Conservation (phyloP, 1,284 basidiomycete species). For the Marasmius fiardii region DNA sequence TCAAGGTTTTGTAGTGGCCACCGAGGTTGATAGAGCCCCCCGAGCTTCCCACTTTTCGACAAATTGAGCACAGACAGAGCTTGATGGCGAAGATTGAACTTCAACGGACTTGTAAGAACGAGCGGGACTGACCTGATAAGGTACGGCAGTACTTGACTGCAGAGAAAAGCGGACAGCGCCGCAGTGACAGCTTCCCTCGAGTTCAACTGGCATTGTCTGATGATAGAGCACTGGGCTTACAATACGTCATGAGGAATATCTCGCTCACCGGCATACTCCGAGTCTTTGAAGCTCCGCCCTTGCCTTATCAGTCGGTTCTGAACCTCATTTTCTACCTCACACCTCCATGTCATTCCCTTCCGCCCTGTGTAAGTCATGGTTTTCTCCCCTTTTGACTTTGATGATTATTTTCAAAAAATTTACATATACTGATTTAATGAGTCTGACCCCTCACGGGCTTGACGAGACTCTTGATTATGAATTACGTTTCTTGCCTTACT, state of each 20-base stretch:
- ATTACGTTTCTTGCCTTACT: not conserved
- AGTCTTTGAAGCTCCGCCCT: too few relatives aligned
- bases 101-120: too few relatives aligned
- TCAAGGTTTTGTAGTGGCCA: conserved; percentile 42
- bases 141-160: conserved; percentile 51
- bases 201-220: conserved; percentile 44
- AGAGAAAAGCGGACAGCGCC: conserved; percentile 52
- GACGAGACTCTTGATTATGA: not conserved
- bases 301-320: too few relatives aligned
- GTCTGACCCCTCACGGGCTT: conserved; percentile 2
- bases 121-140: conserved; percentile 45
- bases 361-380: not conserved
- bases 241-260: too few relatives aligned
- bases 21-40: conserved; percentile 61
- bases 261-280: too few relatives aligned
- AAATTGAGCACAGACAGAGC: conserved; percentile 61
- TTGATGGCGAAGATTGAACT: conserved; percentile 17
- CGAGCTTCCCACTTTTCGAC: conserved; percentile 58
- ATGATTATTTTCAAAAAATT: conserved; percentile 11
- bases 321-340: not conserved
- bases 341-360: not conserved
- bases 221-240: not conserved
- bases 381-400: conserved; percentile 15
- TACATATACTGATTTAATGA: conserved; percentile 11
- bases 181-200: conserved; percentile 61